Conservation (phyloP, 805 yeast genomes). For the Kluyveromyces dobzhanskii region DNA sequence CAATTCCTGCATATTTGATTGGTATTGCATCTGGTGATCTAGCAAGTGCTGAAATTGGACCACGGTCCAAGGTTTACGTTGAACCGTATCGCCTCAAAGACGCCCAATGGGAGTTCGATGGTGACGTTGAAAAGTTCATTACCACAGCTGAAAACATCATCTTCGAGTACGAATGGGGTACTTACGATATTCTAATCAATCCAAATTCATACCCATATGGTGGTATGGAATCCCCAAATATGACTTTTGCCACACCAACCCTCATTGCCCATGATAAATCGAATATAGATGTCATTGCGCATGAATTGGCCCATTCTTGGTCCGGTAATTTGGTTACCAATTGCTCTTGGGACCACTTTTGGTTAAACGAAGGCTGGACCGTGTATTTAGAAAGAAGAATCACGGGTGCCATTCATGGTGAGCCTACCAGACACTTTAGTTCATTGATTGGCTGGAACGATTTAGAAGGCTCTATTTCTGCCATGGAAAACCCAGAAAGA, state of each 20-base stretch:
- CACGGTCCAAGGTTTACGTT: constrained; percentile 74
- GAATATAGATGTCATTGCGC: constrained; percentile 85
- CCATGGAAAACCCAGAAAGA: constrained; percentile 50
- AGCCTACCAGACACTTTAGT: constrained; percentile 65
- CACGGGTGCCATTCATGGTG: constrained; percentile 70
- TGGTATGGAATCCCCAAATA: constrained; percentile 92
- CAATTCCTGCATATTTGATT: constrained; percentile 77
- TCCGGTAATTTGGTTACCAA: constrained; percentile 86
- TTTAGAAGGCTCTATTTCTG: constrained; percentile 53
- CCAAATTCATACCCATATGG: constrained; percentile 81
- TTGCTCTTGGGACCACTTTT: constrained; percentile 87
- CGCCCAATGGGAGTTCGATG: constrained; percentile 72
- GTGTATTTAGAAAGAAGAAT: constrained; percentile 85
- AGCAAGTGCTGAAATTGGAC: constrained; percentile 61
- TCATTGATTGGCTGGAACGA: constrained; percentile 88
- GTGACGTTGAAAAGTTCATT: constrained; percentile 75
- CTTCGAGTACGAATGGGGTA: constrained; percentile 77
- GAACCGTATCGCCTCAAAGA: constrained; percentile 63
- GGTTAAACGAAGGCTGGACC: constrained; percentile 96
- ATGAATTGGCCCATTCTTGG: constrained; percentile 91
- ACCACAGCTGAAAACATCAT: constrained; percentile 63
- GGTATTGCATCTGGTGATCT: constrained; percentile 84
- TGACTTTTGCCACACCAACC: constrained; percentile 87
- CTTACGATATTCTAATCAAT: constrained; percentile 70
- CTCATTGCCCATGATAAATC: constrained; percentile 76